Evolutionary conservation across 1,139 yeast genomes (phyloP), one percentile per base, ranked within the genome.

Genomic region (Candida gigantensis): DNA sequence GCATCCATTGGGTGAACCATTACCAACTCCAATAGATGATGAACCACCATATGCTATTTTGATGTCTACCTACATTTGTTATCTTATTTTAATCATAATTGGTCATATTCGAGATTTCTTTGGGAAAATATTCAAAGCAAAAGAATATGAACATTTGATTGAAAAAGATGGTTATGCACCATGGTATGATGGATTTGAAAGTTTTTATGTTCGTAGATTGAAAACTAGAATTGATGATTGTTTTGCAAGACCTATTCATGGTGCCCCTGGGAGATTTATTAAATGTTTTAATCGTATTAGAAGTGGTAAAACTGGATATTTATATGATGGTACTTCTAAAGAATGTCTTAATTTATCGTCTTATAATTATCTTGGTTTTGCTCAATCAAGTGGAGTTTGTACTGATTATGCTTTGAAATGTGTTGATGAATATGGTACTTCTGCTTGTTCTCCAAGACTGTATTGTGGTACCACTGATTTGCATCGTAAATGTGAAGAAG

Each of bases 101-200:
- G 99, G 99, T 27, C 96, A 92, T 55, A 65, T 89, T 26, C 80
- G 90, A 49, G 99, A 92, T 63, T 90, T 84, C 57, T 76, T 88
- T 43, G 96, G 95, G 34, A 79, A 84, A 57, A 65, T 72, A 18
- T 84, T 90, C 58, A 76, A 75, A 53, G 84, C 86, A 16, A 70
- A 77, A 36, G 74, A 73, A 44, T 83, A 82, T 58, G 66, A 67
- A 31, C 84, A 86, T 50, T 72, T 90, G 43, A 67, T 84, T 36
- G 94, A 86, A 55, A 72, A 75, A 45, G 81, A 92, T 57, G 99
- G 99, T 1, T 83, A 87, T 55, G 97, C 98, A 23, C 97, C 99
- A 26, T 84, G 96, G 84, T 86, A 84, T 52, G 86, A 94, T 32
- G 94, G 89, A 33, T 90, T 92, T 58, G 99, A 92, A 61, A 81